Percentiles rank a stretch among this genome's conserved stretches.
These are phyloP conservation scores for Mentha longifolia DNA, from an alignment of 257 asterid species.

Conservation along the genomic window DNA sequence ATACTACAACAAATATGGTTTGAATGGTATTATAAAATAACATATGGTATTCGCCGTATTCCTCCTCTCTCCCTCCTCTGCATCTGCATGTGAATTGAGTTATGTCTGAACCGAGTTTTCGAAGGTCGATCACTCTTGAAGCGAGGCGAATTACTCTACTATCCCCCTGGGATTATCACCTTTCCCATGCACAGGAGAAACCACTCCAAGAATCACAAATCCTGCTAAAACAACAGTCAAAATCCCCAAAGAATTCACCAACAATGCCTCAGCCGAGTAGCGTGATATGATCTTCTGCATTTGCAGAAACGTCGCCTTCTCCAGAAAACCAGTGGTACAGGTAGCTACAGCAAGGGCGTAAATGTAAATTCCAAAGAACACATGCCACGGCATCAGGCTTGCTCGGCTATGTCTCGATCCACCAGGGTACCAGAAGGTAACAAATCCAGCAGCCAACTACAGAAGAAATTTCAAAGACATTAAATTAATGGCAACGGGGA, in stretches of 20 bases:
- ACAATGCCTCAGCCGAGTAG: constrained; percentile 79
- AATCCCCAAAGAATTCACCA: constrained; percentile 72
- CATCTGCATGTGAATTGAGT: neutral
- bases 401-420: constrained; percentile 74
- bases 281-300: constrained; percentile 66
- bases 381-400: constrained; percentile 76
- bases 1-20: neutral
- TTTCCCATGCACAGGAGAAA: constrained; percentile 64
- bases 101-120: neutral
- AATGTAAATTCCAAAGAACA: constrained; percentile 65
- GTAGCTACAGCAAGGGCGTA: constrained; percentile 78
- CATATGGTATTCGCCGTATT: neutral
- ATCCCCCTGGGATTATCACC: constrained; percentile 47
- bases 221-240: constrained; percentile 78
- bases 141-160: constrained; percentile 15
- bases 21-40: constrained; percentile 8
- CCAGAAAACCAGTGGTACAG: constrained; percentile 82
- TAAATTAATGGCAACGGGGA: constrained; percentile 13
- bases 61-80: neutral
- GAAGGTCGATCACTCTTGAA: neutral
- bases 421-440: constrained; percentile 85
- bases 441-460: constrained; percentile 82
- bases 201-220: constrained; percentile 78
- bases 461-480: constrained; percentile 8
- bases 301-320: constrained; percentile 91